Evolutionary conservation across 768 basidiomycete genomes (phyloP), one percentile per base, ranked within the genome.

Genomic region (Leccinum boreale): DNA sequence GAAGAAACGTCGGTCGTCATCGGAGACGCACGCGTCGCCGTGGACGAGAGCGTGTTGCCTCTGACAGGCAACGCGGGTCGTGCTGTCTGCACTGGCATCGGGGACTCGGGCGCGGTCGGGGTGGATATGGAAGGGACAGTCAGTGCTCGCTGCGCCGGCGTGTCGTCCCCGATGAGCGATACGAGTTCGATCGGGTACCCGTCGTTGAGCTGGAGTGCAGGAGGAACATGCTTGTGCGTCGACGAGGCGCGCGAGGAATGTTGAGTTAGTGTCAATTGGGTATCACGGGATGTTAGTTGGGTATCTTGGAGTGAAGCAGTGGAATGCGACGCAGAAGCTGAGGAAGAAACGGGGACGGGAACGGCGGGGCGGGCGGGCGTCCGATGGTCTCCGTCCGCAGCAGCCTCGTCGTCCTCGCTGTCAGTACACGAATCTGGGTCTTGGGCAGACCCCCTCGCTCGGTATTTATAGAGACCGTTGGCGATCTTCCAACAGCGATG

Each of bases 401-500:
- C 70, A 24, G 57, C 54, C 3, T 73, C 69, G 9, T 73, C 74
- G 44, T 65, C 70, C 42, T 77, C 74, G 50, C 71, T 67, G 62
- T 74, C 65, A 9, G 63, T 66, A 57, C 70, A 73, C n/a, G 72
- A 73, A 47, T 74, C 72, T 1, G 61, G 57, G 24, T 64, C 64
- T 12, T 67, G 61, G 1, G 57, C 60, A 49, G 66, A 59, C 58
- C 53, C 54, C 59, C 31, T 65, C 15, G 58, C 48, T 39, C 57
- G 62, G 35, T 73, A 74, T 47, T 75, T 69, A 62, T 85, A 82
- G 56, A 79, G 71, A 15, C 89, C 88, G 66, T 93, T 84, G 56
- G 83, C 85, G 35, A 93, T 86, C 78, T 93, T 94, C 95, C 95
- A 98, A 74, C 95, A 98, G 52, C 88, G 81, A 62, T 89, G 81